Evolutionary conservation across 23 red algal species (phyloP).

Genomic region (Cyanidiococcus yangmingshanensis): DNA sequence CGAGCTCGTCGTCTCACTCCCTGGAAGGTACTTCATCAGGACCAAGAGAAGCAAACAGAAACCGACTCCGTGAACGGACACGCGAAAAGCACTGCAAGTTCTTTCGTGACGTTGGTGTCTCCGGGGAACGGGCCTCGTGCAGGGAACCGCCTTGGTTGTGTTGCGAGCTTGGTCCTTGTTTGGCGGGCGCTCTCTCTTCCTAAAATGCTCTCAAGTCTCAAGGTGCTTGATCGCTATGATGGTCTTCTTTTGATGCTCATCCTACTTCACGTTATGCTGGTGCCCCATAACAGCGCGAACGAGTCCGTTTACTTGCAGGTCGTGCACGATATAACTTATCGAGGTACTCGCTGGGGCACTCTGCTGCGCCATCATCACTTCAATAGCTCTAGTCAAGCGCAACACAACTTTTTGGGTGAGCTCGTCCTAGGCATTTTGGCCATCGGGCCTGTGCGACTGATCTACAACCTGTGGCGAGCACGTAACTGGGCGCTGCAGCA

Average conservation of each 20-base stretch:
- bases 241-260: constrained; percentile 26
- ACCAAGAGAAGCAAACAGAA: no score
- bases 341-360: not conserved
- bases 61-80: no score
- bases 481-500: constrained; percentile 4
- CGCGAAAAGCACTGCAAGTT: no score
- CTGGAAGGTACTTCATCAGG: no score
- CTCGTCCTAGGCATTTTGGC: constrained; percentile 21
- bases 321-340: constrained; percentile 53
- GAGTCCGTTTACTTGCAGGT: constrained; percentile 86
- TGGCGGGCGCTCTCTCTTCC: no score
- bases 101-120: no score
- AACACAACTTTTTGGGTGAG: constrained; percentile 42
- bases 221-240: not conserved
- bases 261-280: constrained; percentile 31
- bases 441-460: not conserved
- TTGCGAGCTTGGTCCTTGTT: no score
- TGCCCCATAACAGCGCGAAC: constrained; percentile 63
- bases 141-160: no score
- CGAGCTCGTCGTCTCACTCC: no score
- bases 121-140: no score
- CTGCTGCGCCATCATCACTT: constrained; percentile 63
- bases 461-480: not conserved
- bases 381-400: constrained; percentile 63
- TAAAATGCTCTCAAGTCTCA: no score